Base-by-base conservation (phyloP, 352 stramenopile genomes). In the Globisporangium mamillatum region DNA sequence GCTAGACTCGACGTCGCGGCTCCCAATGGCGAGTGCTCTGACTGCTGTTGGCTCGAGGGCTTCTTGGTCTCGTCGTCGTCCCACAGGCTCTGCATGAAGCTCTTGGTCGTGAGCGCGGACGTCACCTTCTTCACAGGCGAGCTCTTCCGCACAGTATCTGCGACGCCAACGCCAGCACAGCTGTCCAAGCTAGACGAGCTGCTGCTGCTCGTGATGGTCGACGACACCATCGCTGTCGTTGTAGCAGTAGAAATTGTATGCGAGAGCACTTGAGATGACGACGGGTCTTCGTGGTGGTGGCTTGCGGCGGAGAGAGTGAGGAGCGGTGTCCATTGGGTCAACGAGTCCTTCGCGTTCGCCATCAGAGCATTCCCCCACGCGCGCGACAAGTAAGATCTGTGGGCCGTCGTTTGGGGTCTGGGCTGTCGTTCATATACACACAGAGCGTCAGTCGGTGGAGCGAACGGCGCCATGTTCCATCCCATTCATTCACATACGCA, bases 1-100 rank as follows among this genome's bases (percentile, higher is more conserved):
- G 78, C 73, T 14, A 76, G 50, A 27, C 56, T 80, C 34, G 67
- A 68, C 20, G 67, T 78, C 27, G 66, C 58, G 10, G 60, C 57
- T 25, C 66, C 56, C 44, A 64, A 20, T 16, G 34, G 52, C 4
- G 29, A 29, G 22, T 16, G 12, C 9, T 44, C 25, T 16, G 32
- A 16, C 10, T 69, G 25, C 20, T 64, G 32, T 20, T 44, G 24
- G 48, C 16, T 36, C 27, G n/a, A 52, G 53, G 53, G 29, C n/a
- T 59, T 66, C 24, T 55, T 48, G 22, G 44, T 56, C 25, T 66
- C 60, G 1, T 44, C 60, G 14, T 59, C 60, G n/a, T 66, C 60
- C 62, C 62, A 67, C n/a, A 67, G 60, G 18, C 62, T 67, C 24
- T 67, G 60, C 18, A 66, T 50, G 8, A 66, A 27, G 60, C 46